These are phyloP conservation scores for Mucor lusitanicus DNA, from an alignment of 371 early-diverging fungal genomes.

Conservation along the genomic window DNA sequence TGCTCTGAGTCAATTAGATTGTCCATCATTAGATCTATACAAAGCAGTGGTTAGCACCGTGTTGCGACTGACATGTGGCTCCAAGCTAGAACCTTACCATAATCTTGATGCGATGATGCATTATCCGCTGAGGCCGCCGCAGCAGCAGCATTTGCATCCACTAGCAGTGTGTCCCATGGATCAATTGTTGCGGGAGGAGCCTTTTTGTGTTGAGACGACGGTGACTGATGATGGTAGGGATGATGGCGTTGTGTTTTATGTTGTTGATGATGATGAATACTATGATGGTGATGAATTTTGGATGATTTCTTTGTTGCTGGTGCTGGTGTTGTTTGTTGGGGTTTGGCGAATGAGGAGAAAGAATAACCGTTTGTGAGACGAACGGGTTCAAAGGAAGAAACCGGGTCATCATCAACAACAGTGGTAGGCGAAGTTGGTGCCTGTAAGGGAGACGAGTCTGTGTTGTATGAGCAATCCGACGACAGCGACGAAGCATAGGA, in stretches of 20 bases:
- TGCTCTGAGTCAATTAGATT: not conserved
- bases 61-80: no score
- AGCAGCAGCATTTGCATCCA: not conserved
- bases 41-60: not conserved
- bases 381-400: slow-evolving; percentile 25
- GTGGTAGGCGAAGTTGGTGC: slow-evolving; percentile 7
- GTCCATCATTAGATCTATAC: not conserved
- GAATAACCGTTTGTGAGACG: slow-evolving; percentile 22
- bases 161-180: slow-evolving; percentile 29
- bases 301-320: slow-evolving; percentile 4
- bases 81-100: slow-evolving; percentile 4
- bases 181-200: slow-evolving; percentile 4
- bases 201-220: not conserved
- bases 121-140: not conserved
- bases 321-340: not conserved
- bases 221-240: slow-evolving; percentile 14
- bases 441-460: slow-evolving; percentile 1
- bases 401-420: slow-evolving; percentile 11
- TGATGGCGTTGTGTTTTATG: slow-evolving; percentile 19
- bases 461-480: slow-evolving; percentile 16
- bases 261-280: slow-evolving; percentile 2
- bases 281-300: slow-evolving; percentile 2
- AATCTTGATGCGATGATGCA: slow-evolving; percentile 2
- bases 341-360: slow-evolving; percentile 12
- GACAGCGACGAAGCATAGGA: slow-evolving; percentile 27